These are phyloP conservation scores for Penicillium desertorum DNA, from an alignment of 495 filamentous ascomycete species.

Conservation along the genomic window DNA sequence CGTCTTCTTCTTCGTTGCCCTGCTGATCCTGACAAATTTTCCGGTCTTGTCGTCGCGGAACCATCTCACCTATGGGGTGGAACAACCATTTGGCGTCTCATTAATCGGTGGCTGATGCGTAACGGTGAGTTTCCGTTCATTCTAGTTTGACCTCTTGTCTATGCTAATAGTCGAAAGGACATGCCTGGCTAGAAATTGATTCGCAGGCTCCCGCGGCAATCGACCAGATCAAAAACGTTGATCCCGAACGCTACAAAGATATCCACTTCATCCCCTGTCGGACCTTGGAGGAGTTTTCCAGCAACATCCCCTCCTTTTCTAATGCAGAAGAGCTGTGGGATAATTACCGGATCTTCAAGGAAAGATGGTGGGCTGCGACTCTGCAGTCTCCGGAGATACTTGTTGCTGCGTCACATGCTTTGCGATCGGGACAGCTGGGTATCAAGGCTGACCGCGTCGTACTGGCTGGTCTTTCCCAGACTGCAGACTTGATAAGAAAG, in stretches of 20 bases:
- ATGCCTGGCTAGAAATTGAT: conserved; percentile 16
- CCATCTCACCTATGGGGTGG: conserved; percentile 15
- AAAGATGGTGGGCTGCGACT: conserved; percentile 14
- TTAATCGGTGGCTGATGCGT: conserved; percentile 17
- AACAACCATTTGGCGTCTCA: conserved; percentile 12
- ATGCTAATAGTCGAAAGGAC: conserved; percentile 5
- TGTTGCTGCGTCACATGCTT: conserved; percentile 11
- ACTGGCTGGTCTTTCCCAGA: conserved; percentile 14
- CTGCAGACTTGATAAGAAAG: conserved; percentile 10
- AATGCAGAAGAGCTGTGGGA: conserved; percentile 2
- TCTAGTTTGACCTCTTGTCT: not conserved
- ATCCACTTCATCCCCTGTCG: conserved; percentile 10
- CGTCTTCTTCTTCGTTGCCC: conserved; percentile 16
- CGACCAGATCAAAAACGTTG: conserved; percentile 8
- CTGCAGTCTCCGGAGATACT: conserved; percentile 15
- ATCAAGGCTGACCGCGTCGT: conserved; percentile 7
- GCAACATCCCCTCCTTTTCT: not conserved
- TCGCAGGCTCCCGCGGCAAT: conserved; percentile 15
- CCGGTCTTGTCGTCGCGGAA: conserved; percentile 15
- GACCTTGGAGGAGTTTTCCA: conserved; percentile 2
- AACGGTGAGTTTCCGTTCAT: conserved; percentile 1
- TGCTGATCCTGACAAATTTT: conserved; percentile 5
- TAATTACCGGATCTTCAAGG: conserved; percentile 10
- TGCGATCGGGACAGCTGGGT: conserved; percentile 1
- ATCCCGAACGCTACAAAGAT: conserved; percentile 9